These are phyloP conservation scores for Coemansia sp. DNA, from an alignment of 192 early-diverging fungal genomes.

Conservation along the genomic window DNA sequence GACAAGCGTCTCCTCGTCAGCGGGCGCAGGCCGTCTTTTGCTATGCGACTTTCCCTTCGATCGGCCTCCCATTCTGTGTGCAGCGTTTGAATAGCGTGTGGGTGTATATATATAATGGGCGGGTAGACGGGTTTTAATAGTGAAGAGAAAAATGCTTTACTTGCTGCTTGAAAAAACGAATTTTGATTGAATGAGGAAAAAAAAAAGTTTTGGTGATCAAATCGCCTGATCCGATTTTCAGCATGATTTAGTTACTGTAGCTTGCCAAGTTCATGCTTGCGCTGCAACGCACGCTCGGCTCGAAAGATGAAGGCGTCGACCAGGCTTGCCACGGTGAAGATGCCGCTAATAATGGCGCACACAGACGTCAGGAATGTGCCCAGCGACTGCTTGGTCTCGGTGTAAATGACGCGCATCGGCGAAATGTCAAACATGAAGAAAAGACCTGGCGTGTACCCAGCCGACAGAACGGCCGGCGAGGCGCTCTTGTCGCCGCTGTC, in stretches of 20 bases:
- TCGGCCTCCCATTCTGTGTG: slow-evolving; percentile 31
- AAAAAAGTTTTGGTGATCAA: slow-evolving; percentile 1
- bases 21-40: slow-evolving; percentile 7
- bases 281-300: slow-evolving; percentile 73
- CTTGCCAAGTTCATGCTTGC: slow-evolving; percentile 84
- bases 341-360: slow-evolving; percentile 91
- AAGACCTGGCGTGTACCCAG: slow-evolving; percentile 60
- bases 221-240: slow-evolving; percentile 16
- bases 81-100: neutral
- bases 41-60: slow-evolving; percentile 26
- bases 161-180: too few relatives aligned
- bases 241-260: slow-evolving; percentile 11
- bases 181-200: neutral
- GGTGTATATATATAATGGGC: slow-evolving; percentile 1
- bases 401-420: slow-evolving; percentile 90
- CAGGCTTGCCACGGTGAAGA: slow-evolving; percentile 93
- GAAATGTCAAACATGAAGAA: slow-evolving; percentile 96
- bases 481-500: neutral
- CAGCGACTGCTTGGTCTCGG: slow-evolving; percentile 77
- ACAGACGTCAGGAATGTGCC: slow-evolving; percentile 85
- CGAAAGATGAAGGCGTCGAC: slow-evolving; percentile 84
- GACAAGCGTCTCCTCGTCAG: slow-evolving; percentile 34
- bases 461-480: neutral
- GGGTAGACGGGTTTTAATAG: neutral
- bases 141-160: too few relatives aligned